phyloP scores from a whole-genome alignment of 75 land plant species.

The Pseudotsuga menziesii region DNA sequence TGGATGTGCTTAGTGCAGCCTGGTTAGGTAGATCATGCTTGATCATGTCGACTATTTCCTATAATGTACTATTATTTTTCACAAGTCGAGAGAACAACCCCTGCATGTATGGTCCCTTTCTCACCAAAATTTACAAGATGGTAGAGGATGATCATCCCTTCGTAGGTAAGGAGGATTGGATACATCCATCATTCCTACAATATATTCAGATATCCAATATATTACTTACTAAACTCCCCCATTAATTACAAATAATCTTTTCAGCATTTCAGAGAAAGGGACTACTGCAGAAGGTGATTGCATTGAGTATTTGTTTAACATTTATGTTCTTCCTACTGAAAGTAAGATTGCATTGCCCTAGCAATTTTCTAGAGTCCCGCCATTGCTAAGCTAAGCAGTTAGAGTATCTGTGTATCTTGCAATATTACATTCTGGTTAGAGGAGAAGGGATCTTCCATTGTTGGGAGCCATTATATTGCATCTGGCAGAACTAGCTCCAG shows the following conservation, averaged over 20 bases:
- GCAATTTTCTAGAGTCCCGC: neutral
- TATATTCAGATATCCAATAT: too few relatives aligned
- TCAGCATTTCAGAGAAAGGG: conserved; percentile 1
- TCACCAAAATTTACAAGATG: neutral
- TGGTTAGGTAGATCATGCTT: too few relatives aligned
- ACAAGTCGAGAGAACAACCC: neutral
- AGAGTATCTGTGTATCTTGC: neutral
- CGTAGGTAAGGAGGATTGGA: neutral
- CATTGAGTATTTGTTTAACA: neutral
- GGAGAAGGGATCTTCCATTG: too few relatives aligned
- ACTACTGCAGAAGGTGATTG: neutral
- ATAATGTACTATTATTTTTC: too few relatives aligned
- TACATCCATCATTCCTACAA: too few relatives aligned
- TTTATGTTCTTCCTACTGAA: neutral
- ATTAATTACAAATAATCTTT: neutral
- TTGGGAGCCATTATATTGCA: too few relatives aligned
- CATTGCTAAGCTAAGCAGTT: neutral
- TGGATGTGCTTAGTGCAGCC: too few relatives aligned
- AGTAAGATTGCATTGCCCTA: neutral
- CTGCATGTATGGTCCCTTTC: neutral
- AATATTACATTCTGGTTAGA: too few relatives aligned
- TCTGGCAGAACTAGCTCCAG: too few relatives aligned
- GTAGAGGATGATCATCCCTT: neutral
- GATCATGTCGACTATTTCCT: too few relatives aligned
- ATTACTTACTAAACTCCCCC: too few relatives aligned